Percentiles rank a stretch among this genome's conserved stretches.
These are phyloP conservation scores for Plectranthus barbatus DNA, from an alignment of 257 asterid genomes.

Conservation along the genomic window DNA sequence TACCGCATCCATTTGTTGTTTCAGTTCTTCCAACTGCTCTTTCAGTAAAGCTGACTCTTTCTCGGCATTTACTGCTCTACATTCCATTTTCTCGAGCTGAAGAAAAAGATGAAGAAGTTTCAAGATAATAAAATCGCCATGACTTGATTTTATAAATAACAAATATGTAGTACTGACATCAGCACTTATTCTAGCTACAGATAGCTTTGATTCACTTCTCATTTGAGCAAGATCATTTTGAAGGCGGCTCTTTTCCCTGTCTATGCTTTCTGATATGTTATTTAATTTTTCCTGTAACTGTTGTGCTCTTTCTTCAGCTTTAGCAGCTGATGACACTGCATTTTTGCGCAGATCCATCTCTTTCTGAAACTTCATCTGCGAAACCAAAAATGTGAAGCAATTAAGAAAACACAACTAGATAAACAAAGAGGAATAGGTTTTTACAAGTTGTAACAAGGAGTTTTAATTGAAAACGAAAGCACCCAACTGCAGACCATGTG, in stretches of 20 bases:
- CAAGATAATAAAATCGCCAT: slow-evolving; percentile 14
- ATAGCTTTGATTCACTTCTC: slow-evolving; percentile 77
- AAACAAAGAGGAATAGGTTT: background rate
- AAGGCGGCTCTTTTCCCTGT: slow-evolving; percentile 63
- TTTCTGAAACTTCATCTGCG: slow-evolving; percentile 62
- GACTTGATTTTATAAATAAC: slow-evolving; percentile 1
- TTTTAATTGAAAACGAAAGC: background rate
- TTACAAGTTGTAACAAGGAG: background rate
- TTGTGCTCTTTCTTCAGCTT: slow-evolving; percentile 74
- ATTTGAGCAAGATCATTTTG: slow-evolving; percentile 70
- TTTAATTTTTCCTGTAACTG: slow-evolving; percentile 55
- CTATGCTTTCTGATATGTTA: slow-evolving; percentile 53
- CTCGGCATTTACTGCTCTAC: slow-evolving; percentile 79
- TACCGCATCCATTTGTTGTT: slow-evolving; percentile 65
- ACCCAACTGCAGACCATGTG: background rate
- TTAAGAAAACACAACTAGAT: slow-evolving; percentile 1
- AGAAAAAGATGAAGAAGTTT: slow-evolving; percentile 11
- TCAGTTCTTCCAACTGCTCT: slow-evolving; percentile 58
- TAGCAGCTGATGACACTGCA: slow-evolving; percentile 65
- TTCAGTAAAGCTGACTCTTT: slow-evolving; percentile 57
- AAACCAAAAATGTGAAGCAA: slow-evolving; percentile 1
- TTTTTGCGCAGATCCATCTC: slow-evolving; percentile 73
- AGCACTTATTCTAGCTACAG: slow-evolving; percentile 62
- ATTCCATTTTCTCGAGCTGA: slow-evolving; percentile 85
- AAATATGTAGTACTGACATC: slow-evolving; percentile 45